phyloP scores from a whole-genome alignment of 1,284 basidiomycete genomes.

The Microbotryomycetes sp. region DNA sequence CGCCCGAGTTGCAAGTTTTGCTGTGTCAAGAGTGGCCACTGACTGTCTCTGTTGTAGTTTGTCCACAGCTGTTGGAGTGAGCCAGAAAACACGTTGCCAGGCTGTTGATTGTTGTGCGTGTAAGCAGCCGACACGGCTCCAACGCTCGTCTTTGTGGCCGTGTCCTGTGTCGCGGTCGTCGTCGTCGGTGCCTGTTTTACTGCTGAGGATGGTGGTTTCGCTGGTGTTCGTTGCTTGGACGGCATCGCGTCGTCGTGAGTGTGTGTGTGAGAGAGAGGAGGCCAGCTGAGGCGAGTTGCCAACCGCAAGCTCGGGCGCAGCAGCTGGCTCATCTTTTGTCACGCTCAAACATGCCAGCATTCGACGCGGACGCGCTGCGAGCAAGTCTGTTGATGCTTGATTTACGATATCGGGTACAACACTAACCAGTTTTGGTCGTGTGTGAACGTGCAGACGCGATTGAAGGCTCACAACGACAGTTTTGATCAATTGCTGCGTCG shows the following conservation, averaged over 20 bases:
- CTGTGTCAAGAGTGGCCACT: background rate
- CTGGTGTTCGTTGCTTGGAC: background rate
- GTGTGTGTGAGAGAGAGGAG: background rate
- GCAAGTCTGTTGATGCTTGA: too few relatives aligned
- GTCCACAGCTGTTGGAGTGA: background rate
- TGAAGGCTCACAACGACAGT: conserved; percentile 72
- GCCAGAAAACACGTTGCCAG: background rate
- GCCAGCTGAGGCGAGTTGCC: background rate
- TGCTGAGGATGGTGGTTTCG: background rate
- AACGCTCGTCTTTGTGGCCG: background rate
- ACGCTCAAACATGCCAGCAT: too few relatives aligned
- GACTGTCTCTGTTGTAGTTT: background rate
- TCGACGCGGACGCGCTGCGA: background rate
- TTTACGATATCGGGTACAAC: too few relatives aligned
- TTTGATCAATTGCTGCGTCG: conserved; percentile 74
- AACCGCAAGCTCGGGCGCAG: background rate
- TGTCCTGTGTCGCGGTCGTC: background rate
- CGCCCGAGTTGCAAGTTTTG: too few relatives aligned
- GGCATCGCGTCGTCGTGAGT: too few relatives aligned
- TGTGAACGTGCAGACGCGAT: conserved; percentile 53
- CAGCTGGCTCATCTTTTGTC: too few relatives aligned
- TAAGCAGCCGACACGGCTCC: background rate
- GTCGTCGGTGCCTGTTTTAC: background rate
- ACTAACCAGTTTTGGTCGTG: too few relatives aligned
- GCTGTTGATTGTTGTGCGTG: background rate